A percentile compares a stretch with the other conserved stretches of the same genome.
Conservation (phyloP, 108 stramenopile species). For the Nitzschia putrida region DNA sequence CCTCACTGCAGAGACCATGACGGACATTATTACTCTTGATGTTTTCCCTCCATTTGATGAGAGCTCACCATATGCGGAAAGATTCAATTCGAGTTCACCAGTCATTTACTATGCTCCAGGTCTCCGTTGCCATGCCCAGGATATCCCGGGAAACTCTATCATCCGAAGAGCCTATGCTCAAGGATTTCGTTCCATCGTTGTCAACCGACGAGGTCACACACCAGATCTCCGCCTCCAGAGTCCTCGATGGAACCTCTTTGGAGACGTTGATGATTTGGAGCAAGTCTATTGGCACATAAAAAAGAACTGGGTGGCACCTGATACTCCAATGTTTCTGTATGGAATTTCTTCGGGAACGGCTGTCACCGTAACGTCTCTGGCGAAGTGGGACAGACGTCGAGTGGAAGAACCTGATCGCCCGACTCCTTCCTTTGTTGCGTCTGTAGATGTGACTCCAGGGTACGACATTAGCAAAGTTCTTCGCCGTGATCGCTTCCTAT, state of each 20-base stretch:
- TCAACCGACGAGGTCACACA: slow-evolving; percentile 51
- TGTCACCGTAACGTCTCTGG: slow-evolving; percentile 38
- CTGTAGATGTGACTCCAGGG: slow-evolving; percentile 42
- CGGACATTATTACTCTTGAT: slow-evolving; percentile 46
- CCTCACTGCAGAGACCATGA: slow-evolving; percentile 18
- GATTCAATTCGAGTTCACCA: slow-evolving; percentile 48
- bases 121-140: slow-evolving; percentile 43
- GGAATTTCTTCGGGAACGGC: slow-evolving; percentile 50
- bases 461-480: slow-evolving; percentile 50
- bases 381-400: slow-evolving; percentile 46
- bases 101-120: slow-evolving; percentile 52
- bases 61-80: slow-evolving; percentile 11
- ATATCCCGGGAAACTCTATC: slow-evolving; percentile 50
- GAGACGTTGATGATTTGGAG: slow-evolving; percentile 61
- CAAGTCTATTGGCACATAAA: slow-evolving; percentile 52
- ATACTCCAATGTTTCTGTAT: slow-evolving; percentile 55
- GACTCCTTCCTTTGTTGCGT: slow-evolving; percentile 46
- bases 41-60: slow-evolving; percentile 51
- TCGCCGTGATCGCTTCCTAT: slow-evolving; percentile 39
- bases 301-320: slow-evolving; percentile 23
- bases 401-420: slow-evolving; percentile 17
- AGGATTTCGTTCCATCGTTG: slow-evolving; percentile 51
- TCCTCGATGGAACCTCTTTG: slow-evolving; percentile 59
- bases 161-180: slow-evolving; percentile 43
- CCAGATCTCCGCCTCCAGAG: slow-evolving; percentile 27